These are phyloP conservation scores for Ceratocystis variospora DNA, from an alignment of 2,329 filamentous ascomycete genomes.

Conservation along the genomic window DNA sequence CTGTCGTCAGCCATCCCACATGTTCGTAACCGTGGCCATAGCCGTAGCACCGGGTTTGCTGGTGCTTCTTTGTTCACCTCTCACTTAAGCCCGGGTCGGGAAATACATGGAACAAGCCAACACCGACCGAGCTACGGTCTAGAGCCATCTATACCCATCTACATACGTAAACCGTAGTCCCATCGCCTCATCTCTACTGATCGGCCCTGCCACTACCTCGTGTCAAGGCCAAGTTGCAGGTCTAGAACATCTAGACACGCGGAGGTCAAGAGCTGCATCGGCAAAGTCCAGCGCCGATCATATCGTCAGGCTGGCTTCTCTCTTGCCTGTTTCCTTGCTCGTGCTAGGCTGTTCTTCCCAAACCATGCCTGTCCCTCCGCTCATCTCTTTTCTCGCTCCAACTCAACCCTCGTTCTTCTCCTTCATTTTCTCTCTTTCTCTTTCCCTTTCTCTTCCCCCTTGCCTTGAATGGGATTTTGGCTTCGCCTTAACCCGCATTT, in stretches of 20 bases:
- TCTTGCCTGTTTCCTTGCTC: not conserved
- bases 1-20: not conserved
- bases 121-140: not conserved
- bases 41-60: not conserved
- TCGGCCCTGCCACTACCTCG: conserved; percentile 1
- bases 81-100: not conserved
- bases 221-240: not conserved
- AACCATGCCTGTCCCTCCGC: not conserved
- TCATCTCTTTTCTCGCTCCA: not conserved
- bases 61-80: not conserved
- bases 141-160: not conserved
- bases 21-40: not conserved
- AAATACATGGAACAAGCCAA: not conserved
- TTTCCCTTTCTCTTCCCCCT: not conserved
- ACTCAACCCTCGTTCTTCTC: not conserved
- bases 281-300: not conserved
- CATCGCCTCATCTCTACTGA: not conserved
- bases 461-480: not conserved
- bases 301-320: not conserved
- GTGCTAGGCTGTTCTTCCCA: not conserved
- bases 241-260: not conserved
- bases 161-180: not conserved
- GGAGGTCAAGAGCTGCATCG: not conserved
- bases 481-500: conserved; percentile 3
- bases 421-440: not conserved